Percentiles rank a stretch among this genome's conserved stretches.
Evolutionary conservation across 2,329 filamentous ascomycete species (phyloP).

Genomic region (Colletotrichum somersetense): DNA sequence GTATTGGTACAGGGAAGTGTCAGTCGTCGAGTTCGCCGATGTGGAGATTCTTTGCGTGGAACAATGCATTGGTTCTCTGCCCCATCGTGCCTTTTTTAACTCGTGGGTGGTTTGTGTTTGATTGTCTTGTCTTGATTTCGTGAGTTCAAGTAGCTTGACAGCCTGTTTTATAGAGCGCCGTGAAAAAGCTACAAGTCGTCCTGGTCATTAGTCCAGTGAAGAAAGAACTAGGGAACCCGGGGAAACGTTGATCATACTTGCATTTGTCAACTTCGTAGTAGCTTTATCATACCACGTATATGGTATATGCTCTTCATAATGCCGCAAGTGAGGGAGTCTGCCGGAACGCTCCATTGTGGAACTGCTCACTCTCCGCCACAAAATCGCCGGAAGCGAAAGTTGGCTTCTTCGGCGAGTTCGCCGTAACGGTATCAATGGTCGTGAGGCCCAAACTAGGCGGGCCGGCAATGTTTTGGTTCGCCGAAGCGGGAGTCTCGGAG

Average conservation of each 20-base stretch:
- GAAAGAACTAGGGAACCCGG: background rate
- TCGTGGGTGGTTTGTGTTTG: background rate
- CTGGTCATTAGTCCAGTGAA: too few relatives aligned
- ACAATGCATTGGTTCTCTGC: background rate
- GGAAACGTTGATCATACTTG: background rate
- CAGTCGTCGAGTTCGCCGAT: background rate
- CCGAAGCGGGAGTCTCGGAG: background rate
- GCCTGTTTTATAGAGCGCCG: background rate
- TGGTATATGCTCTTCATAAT: conserved; percentile 5
- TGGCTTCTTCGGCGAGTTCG: conserved; percentile 16
- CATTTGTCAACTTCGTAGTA: too few relatives aligned
- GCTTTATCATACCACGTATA: too few relatives aligned
- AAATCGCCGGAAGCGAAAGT: conserved; percentile 13
- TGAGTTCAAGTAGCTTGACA: background rate
- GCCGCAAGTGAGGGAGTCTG: conserved; percentile 7
- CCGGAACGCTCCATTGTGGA: background rate
- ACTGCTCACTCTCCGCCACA: background rate
- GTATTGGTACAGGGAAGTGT: rapidly evolving
- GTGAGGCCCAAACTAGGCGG: background rate
- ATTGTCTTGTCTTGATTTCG: background rate
- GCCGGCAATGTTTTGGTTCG: background rate
- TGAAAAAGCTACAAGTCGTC: background rate
- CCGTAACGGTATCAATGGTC: background rate
- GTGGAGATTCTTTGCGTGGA: background rate
- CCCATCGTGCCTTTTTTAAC: background rate